Conservation (phyloP, 768 basidiomycete genomes). For the Xerocomus brunneocitrinus region DNA sequence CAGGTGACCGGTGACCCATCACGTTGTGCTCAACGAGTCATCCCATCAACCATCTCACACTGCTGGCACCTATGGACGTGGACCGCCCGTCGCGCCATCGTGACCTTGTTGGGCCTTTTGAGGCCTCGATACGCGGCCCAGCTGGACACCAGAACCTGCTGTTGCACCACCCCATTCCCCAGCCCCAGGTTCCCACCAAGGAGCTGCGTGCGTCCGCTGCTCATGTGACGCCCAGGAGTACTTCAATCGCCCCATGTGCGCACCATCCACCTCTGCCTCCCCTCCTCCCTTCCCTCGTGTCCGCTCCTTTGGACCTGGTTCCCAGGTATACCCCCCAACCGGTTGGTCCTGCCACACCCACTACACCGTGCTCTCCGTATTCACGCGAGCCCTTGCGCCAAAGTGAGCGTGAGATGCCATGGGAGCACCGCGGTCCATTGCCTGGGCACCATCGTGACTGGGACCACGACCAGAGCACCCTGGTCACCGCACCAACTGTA, state of each 20-base stretch:
- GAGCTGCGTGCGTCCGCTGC: slow-evolving; percentile 42
- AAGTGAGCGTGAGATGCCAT: slow-evolving; percentile 49
- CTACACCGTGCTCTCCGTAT: too few relatives aligned
- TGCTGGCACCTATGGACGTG: slow-evolving; percentile 73
- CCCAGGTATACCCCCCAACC: slow-evolving; percentile 47
- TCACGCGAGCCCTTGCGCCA: slow-evolving; percentile 48
- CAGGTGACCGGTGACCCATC: too few relatives aligned
- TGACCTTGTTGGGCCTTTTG: slow-evolving; percentile 51
- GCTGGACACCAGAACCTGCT: too few relatives aligned
- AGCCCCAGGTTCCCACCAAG: slow-evolving; percentile 50
- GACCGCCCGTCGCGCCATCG: slow-evolving; percentile 54
- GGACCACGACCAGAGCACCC: slow-evolving; percentile 42
- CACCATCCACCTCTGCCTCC: too few relatives aligned
- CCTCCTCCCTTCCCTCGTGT: slow-evolving; percentile 51
- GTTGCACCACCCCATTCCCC: slow-evolving; percentile 68
- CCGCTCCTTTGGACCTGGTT: slow-evolving; percentile 48
- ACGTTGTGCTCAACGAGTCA: too few relatives aligned
- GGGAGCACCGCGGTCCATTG: slow-evolving; percentile 55
- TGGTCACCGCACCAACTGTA: too few relatives aligned
- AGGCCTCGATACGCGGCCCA: slow-evolving; percentile 46
- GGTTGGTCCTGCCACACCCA: slow-evolving; percentile 49
- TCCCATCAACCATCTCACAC: slow-evolving; percentile 63
- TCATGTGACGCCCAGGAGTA: slow-evolving; percentile 46
- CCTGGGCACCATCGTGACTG: slow-evolving; percentile 47
- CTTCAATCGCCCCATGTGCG: too few relatives aligned